Base-by-base conservation (phyloP, 257 asterid species). In the Pogostemon cablin region DNA sequence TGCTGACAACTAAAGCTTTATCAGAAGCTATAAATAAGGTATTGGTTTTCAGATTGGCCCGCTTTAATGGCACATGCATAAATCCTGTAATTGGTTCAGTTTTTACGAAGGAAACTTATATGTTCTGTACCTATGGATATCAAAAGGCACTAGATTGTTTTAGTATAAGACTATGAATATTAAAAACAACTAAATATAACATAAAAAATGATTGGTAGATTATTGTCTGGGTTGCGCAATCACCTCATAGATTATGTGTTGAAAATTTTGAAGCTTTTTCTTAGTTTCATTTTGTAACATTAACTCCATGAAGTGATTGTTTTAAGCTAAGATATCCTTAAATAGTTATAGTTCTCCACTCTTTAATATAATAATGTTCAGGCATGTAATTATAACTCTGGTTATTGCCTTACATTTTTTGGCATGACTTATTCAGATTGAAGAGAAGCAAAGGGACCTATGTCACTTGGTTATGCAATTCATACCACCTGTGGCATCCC, bases 361-460 rank as follows among this genome's bases (percentile, higher is more conserved):
- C 52, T 38, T 54, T 63, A 6, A 15, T 56, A 5, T 17, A 52
- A n/a, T 55, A 65, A 8, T 53, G 9, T n/a, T 64, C 40, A 63
- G 62, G 76, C 9, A 37, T 55, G 10, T 46, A 78, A 35, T 55
- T 47, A 32, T 8, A 25, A 41, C 4, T 75, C 55, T 78, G 57
- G 35, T 65, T 53, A 4, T 50, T 53, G 6, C 48, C 20, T 55
- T 63, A 35, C 67, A 49, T 48, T 39, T 65, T 72, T 38, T 69
- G 60, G 32, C 75, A 15, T 67, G 67, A 15, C 56, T 75, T 60
- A 54, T 73, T 64, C 88, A 93, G 98, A 88, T 93, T 50, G 98
- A 93, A 76, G 96, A 85, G 86, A 93, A 93, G 87, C 98, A 93
- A 59, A 86, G 98, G 79, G 96, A 90, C 59, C 90, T 93, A 50